Percentiles rank a stretch among this genome's conserved stretches.
phyloP scores from a whole-genome alignment of 176 grass and related monocot species.

The Zea luxurians region DNA sequence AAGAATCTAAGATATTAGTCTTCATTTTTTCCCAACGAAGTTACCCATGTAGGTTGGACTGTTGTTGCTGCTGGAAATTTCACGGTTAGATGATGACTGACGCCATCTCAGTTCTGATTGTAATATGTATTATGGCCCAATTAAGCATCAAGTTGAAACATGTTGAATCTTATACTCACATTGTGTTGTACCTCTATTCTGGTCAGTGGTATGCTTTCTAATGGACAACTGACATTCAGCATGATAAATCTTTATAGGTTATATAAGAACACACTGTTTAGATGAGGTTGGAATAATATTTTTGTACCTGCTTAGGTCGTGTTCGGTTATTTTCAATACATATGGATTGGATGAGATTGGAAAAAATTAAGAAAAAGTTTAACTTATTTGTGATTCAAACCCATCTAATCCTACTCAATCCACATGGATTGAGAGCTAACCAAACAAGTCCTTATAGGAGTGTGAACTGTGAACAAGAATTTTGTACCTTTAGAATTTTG shows the following conservation, averaged over 20 bases:
- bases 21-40: slow-evolving; percentile 30
- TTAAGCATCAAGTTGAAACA: slow-evolving; percentile 34
- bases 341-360: too few species aligned
- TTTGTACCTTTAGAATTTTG: too few species aligned
- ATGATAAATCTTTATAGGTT: slow-evolving; percentile 22
- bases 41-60: slow-evolving; percentile 32
- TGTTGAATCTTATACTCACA: slow-evolving; percentile 18
- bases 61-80: slow-evolving; percentile 20
- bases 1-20: slow-evolving; percentile 23
- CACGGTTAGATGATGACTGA: slow-evolving; percentile 27
- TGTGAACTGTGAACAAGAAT: slow-evolving; percentile 13
- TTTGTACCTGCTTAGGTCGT: slow-evolving; percentile 17
- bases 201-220: slow-evolving; percentile 33
- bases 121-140: slow-evolving; percentile 41
- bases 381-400: too few species aligned
- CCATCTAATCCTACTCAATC: too few species aligned
- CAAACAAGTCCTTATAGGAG: too few species aligned
- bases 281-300: not conserved
- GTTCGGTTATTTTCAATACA: too few species aligned
- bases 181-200: slow-evolving; percentile 20
- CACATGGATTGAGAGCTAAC: too few species aligned
- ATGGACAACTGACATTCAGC: slow-evolving; percentile 23
- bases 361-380: too few species aligned
- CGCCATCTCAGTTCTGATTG: slow-evolving; percentile 21
- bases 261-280: slow-evolving; percentile 23